Evolutionary conservation across 495 filamentous ascomycete genomes (phyloP), one percentile per base, ranked within the genome.

Genomic region (Penicillium angulare): DNA sequence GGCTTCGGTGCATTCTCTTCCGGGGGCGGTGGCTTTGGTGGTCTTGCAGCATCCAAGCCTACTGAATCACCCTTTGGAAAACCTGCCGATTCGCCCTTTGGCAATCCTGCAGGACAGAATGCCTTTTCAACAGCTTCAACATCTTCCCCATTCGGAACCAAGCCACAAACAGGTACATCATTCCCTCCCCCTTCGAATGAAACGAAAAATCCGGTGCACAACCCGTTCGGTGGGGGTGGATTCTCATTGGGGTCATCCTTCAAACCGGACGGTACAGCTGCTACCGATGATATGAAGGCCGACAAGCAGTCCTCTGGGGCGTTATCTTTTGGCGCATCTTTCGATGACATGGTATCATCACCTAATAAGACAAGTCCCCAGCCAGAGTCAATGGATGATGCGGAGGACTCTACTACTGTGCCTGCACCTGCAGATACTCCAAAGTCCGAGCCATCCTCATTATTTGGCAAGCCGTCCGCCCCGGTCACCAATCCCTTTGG

Each of bases 171-270:
- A 12, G 56, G 56, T 7, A 67, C 75, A 0, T 47, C 61, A 8
- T 78, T 79, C 48, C 39, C 57, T 1, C 39, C 69, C 8, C 68
- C 78, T 24, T 53, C 68, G 6, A 57, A 54, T 3, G 61, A 60
- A 39, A 42, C 70, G 36, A 63, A 72, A 33, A 67, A 66, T 8
- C 63, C 68, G 5, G 85, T 90, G 36, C 62, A 72, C 33, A 67
- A 66, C 7, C 63, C 68, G 5, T 86, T 90, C 63, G 82, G 84
- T 13, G 63, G 74, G 27, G 69, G 73, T 8, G 46, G 54, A 0
- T 96, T 97, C 63, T 82, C 83, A 20, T 76, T 97, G 17, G 85
- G 80, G 2, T 88, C 86, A 35, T 86, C 83, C 12, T 97, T 97
- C 69, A 90, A 93, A 65, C 76, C 76, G 23, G 92, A 95, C 61